These are phyloP conservation scores for Sporisorium reilianum DNA, from an alignment of 1,284 basidiomycete species.

Conservation along the genomic window DNA sequence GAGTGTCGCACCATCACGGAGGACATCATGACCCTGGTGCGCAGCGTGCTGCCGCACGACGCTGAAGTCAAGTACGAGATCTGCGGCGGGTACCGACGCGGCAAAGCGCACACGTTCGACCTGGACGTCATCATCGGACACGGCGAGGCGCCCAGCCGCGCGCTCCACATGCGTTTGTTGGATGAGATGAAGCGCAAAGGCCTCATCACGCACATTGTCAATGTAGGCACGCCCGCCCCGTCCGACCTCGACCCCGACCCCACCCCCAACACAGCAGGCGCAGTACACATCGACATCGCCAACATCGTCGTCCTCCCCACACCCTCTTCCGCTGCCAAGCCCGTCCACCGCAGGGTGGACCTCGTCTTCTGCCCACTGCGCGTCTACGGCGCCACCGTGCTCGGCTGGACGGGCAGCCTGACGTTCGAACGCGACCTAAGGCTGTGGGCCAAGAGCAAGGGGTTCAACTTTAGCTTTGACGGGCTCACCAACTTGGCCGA, in stretches of 20 bases:
- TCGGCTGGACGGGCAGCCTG: constrained; percentile 57
- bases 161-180: constrained; percentile 38
- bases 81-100: constrained; percentile 57
- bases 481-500: constrained; percentile 41
- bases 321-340: neutral
- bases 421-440: constrained; percentile 59
- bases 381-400: constrained; percentile 56
- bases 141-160: constrained; percentile 7
- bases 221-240: constrained; percentile 39
- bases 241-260: constrained; percentile 9
- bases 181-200: constrained; percentile 44
- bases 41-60: constrained; percentile 11
- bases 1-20: constrained; percentile 51
- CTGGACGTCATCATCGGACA: constrained; percentile 59
- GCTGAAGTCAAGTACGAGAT: constrained; percentile 41
- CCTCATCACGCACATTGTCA: constrained; percentile 51
- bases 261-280: neutral
- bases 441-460: constrained; percentile 43
- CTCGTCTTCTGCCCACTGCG: constrained; percentile 41
- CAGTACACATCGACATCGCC: constrained; percentile 49
- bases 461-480: constrained; percentile 54
- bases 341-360: constrained; percentile 40
- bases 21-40: constrained; percentile 37
- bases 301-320: constrained; percentile 57
- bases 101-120: constrained; percentile 53